Evolutionary conservation across 2,329 filamentous ascomycete genomes (phyloP).

Genomic region (Helicocarpus griseus): DNA sequence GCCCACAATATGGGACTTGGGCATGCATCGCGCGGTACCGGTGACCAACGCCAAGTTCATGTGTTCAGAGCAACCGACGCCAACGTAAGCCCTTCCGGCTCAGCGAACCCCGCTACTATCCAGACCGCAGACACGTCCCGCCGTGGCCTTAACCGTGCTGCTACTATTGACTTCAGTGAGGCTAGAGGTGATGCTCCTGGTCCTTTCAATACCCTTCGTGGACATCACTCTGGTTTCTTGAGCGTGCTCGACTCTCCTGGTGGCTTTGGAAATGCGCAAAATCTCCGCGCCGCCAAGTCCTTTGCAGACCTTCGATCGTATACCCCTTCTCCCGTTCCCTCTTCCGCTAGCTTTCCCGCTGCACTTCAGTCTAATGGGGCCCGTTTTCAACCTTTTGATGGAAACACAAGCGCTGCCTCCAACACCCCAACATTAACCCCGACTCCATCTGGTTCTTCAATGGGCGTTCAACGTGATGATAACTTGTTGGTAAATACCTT

Average conservation of each 20-base stretch:
- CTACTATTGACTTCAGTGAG: constrained; percentile 93
- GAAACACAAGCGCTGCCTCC: constrained; percentile 46
- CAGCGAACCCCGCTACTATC: constrained; percentile 52
- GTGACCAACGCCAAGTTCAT: constrained; percentile 80
- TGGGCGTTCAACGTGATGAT: constrained; percentile 46
- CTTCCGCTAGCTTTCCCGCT: constrained; percentile 76
- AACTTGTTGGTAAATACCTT: constrained; percentile 54
- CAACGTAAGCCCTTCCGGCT: constrained; percentile 53
- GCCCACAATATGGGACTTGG: constrained; percentile 91
- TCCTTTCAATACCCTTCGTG: constrained; percentile 62
- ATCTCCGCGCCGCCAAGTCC: constrained; percentile 87
- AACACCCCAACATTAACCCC: constrained; percentile 59
- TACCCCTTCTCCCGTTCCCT: constrained; percentile 84
- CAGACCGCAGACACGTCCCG: constrained; percentile 68
- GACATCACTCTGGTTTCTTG: constrained; percentile 71
- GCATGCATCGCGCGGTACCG: constrained; percentile 80
- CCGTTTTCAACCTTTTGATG: constrained; percentile 49
- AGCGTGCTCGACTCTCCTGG: constrained; percentile 70
- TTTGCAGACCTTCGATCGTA: constrained; percentile 93
- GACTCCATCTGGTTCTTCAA: constrained; percentile 41
- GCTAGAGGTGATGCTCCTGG: constrained; percentile 61
- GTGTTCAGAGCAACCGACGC: constrained; percentile 55
- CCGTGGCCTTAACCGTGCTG: constrained; percentile 79
- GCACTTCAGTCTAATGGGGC: constrained; percentile 54
- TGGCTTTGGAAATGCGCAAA: constrained; percentile 59